phyloP scores from a whole-genome alignment of 208 protist genomes.

The Herpetomonas tarakana region DNA sequence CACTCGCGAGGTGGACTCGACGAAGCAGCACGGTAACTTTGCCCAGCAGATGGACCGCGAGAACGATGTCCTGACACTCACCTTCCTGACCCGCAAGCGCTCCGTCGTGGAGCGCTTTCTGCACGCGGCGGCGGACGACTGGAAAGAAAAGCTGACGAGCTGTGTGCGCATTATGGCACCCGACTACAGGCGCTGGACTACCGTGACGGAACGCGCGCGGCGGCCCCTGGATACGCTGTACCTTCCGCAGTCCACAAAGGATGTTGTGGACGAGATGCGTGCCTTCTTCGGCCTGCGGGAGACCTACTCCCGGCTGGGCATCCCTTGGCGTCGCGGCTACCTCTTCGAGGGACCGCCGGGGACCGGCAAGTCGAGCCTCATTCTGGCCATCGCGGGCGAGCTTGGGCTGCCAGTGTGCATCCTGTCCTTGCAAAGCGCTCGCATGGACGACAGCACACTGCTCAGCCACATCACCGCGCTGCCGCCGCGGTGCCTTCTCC shows the following conservation, averaged over 20 bases:
- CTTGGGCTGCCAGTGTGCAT: constrained; percentile 90
- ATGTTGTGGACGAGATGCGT: constrained; percentile 71
- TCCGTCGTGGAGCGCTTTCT: constrained; percentile 61
- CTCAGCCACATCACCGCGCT: constrained; percentile 74
- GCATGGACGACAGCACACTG: constrained; percentile 86
- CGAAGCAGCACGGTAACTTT: constrained; percentile 46
- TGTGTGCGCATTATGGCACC: constrained; percentile 68
- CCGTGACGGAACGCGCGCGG: constrained; percentile 55
- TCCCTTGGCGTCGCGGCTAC: constrained; percentile 95
- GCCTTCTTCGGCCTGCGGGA: constrained; percentile 74
- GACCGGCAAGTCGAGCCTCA: constrained; percentile 93
- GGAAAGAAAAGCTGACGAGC: constrained; percentile 39
- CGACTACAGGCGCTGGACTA: constrained; percentile 53
- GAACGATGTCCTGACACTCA: constrained; percentile 71
- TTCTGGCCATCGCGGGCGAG: constrained; percentile 89
- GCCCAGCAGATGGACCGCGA: constrained; percentile 51
- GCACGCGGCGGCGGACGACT: constrained; percentile 45
- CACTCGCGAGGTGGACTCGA: constrained; percentile 55
- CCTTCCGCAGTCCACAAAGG: constrained; percentile 38
- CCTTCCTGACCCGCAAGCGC: constrained; percentile 61
- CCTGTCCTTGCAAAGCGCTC: constrained; percentile 77
- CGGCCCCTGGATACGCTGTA: constrained; percentile 77
- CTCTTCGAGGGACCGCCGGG: constrained; percentile 94
- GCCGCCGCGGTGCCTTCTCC: constrained; percentile 78
- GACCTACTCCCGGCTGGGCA: constrained; percentile 89